A percentile compares a stretch with the other conserved stretches of the same genome.
Evolutionary conservation across 2,329 filamentous ascomycete genomes (phyloP).

Genomic region (Albophoma yamanashiensis): DNA sequence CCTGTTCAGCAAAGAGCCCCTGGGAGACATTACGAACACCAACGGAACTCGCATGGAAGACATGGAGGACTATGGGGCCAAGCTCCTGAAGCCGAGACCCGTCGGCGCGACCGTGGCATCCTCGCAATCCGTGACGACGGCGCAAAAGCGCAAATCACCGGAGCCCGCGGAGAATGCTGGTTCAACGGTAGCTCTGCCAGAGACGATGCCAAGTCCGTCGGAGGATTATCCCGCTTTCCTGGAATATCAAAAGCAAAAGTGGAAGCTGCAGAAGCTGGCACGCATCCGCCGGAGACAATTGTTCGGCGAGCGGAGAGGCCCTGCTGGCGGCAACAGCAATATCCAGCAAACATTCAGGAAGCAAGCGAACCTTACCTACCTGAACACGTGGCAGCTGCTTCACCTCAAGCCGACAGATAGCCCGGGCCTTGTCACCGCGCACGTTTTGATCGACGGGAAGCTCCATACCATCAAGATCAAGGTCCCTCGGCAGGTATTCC

Average conservation of each 20-base stretch:
- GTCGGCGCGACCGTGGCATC: slow-evolving; percentile 43
- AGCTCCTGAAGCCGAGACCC: slow-evolving; percentile 55
- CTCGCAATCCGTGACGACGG: slow-evolving; percentile 36
- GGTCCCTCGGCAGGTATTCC: slow-evolving; percentile 78
- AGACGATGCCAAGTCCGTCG: slow-evolving; percentile 72
- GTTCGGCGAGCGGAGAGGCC: slow-evolving; percentile 70
- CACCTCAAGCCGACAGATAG: slow-evolving; percentile 75
- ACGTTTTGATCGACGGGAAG: slow-evolving; percentile 88
- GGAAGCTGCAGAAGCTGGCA: slow-evolving; percentile 94
- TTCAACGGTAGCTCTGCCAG: slow-evolving; percentile 72
- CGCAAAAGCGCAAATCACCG: slow-evolving; percentile 64
- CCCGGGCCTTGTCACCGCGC: slow-evolving; percentile 78
- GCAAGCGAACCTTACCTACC: slow-evolving; percentile 82
- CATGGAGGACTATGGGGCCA: slow-evolving; percentile 71
- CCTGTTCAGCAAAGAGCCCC: slow-evolving; percentile 61
- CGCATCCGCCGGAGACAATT: slow-evolving; percentile 76
- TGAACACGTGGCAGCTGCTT: slow-evolving; percentile 88
- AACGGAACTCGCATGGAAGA: slow-evolving; percentile 48
- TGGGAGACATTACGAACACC: slow-evolving; percentile 63
- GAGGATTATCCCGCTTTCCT: slow-evolving; percentile 84
- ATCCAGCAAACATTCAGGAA: slow-evolving; percentile 72
- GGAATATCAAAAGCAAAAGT: slow-evolving; percentile 95
- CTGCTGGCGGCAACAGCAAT: slow-evolving; percentile 39
- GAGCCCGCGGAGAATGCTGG: slow-evolving; percentile 59
- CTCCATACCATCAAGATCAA: slow-evolving; percentile 81